phyloP scores from a whole-genome alignment of 139 green algal genomes.

The Chlamydomonas sp. region DNA sequence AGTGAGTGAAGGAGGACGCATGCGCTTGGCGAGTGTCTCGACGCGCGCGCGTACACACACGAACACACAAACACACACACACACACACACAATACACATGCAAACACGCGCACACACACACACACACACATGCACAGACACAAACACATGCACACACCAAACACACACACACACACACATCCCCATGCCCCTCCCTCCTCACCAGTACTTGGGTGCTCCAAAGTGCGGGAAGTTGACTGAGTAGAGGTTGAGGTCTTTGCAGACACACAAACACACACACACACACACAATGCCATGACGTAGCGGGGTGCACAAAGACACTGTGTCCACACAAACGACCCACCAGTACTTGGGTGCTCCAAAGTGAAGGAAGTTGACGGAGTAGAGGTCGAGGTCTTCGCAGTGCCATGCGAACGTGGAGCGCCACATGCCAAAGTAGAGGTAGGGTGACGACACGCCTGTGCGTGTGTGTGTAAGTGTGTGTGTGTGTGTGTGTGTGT shows the following conservation, averaged over 20 bases:
- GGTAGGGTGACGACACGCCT: not conserved
- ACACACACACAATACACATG: not conserved
- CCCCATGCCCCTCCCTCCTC: not conserved
- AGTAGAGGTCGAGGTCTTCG: constrained; percentile 84
- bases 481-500: constrained; percentile 6
- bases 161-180: not conserved
- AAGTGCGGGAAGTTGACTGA: constrained; percentile 87
- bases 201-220: constrained; percentile 72
- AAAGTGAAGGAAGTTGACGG: constrained; percentile 87
- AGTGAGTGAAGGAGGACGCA: too few relatives aligned
- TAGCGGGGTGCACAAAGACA: too few relatives aligned
- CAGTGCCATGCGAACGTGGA: constrained; percentile 28
- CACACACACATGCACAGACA: not conserved
- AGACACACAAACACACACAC: too few relatives aligned
- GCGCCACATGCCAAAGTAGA: constrained; percentile 2
- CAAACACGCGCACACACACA: not conserved
- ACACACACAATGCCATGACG: not conserved
- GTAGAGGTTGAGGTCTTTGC: constrained; percentile 82
- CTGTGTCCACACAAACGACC: too few relatives aligned
- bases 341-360: constrained; percentile 71
- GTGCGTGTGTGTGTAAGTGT: not conserved
- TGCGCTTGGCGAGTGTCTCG: constrained; percentile 40
- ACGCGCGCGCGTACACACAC: too few relatives aligned
- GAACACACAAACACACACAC: too few relatives aligned
- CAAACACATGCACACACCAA: not conserved